phyloP scores from a whole-genome alignment of 805 yeast species.

The Saccharomycodes ludwigii region DNA sequence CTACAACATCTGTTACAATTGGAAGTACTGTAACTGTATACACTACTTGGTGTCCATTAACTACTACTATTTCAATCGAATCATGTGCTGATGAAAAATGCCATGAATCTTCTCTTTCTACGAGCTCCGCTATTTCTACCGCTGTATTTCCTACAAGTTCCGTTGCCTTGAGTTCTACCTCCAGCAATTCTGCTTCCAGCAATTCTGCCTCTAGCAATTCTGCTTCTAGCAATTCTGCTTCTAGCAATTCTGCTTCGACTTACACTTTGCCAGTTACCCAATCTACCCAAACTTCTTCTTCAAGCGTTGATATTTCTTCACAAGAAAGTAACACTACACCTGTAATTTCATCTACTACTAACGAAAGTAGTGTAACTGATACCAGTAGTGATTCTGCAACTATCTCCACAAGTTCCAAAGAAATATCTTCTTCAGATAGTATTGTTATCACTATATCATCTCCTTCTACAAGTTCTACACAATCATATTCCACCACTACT shows the following conservation, averaged over 20 bases:
- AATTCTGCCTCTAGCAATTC: not conserved
- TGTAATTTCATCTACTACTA: not conserved
- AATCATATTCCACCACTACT: constrained; percentile 3
- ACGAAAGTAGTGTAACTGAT: too few relatives aligned
- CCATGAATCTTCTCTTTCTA: too few relatives aligned
- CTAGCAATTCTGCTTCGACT: constrained; percentile 9
- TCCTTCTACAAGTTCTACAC: constrained; percentile 5
- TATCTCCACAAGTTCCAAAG: too few relatives aligned
- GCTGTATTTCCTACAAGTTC: too few relatives aligned
- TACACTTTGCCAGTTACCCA: constrained; percentile 4
- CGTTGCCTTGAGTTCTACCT: too few relatives aligned
- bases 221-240: constrained; percentile 14
- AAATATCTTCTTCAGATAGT: not conserved
- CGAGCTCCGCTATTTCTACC: too few relatives aligned
- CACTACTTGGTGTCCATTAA: constrained; percentile 7
- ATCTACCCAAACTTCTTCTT: not conserved
- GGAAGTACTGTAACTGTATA: constrained; percentile 3
- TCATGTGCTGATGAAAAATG: too few relatives aligned
- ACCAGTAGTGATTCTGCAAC: too few relatives aligned
- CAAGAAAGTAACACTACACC: too few relatives aligned
- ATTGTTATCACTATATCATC: constrained; percentile 12
- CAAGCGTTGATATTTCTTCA: too few relatives aligned
- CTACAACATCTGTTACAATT: constrained; percentile 2
- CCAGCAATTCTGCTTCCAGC: not conserved
- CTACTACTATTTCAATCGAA: too few relatives aligned